Base-by-base conservation (phyloP, 768 basidiomycete genomes). In the Rhodotorula babjevae region DNA sequence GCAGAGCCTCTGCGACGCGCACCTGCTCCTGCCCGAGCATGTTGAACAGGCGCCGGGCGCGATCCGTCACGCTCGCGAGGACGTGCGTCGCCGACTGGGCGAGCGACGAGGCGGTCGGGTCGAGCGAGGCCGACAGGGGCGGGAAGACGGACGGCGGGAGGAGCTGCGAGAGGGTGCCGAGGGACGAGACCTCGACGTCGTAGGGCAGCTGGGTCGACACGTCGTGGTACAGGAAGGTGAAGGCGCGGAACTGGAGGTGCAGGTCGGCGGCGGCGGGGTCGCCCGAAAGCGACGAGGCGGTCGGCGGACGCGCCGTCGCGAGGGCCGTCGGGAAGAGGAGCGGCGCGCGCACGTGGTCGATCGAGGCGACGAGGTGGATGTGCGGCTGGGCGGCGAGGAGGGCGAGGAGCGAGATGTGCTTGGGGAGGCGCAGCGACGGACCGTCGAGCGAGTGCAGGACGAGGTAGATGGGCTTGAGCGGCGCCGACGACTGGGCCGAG, bases 401-500 rank as follows among this genome's bases (percentile, higher is more conserved):
- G 0, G 88, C 86, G 50, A 98, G 85, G 53, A 85, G 84, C 2
- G 89, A 84, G 77, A 87, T 86, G 29, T 87, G 83, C 76, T 88
- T 88, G 29, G 85, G 77, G 2, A 84, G 80, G 52, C 92, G 89
- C 36, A 96, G 82, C 12, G 86, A 82, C 0, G 88, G 84, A 0
- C 89, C 85, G 77, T 97, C 94, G 80, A 97, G 87, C 82, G 91
- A 94, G 84, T 98, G 93, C 33, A 96, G 83, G 78, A 95, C 81
- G 72, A 98, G 83, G 79, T 87, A 92, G 55, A 98, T 83, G 59
- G 85, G 59, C 79, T 53, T 50, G 61, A 72, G 60, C 8, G 44
- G 42, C 80, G 79, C 36, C 83, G 80, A 40, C 79, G 68, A 27
- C 80, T 68, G 61, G 21, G 27, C 50, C 2, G 79, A 18, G 2